Percentiles rank a stretch among this genome's conserved stretches.
These are phyloP conservation scores for Arachis monticola DNA, from an alignment of 331 rosid genomes.

Conservation along the genomic window DNA sequence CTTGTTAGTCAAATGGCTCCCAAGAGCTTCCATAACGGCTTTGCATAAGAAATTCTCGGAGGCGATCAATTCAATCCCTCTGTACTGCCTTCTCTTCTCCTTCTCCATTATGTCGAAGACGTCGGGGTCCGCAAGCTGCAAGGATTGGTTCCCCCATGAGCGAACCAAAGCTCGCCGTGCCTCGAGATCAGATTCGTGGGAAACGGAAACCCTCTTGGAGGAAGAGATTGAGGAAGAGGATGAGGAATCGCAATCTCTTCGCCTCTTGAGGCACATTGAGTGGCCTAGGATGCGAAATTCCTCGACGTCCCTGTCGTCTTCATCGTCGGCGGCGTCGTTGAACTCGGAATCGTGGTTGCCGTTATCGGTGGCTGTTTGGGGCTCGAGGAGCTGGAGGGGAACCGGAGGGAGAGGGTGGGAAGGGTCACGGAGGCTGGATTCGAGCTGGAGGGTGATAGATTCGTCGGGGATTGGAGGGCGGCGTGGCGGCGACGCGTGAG, in stretches of 20 bases:
- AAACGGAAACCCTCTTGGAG: slow-evolving; percentile 44
- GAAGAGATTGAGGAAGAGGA: slow-evolving; percentile 44
- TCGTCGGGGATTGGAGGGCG: slow-evolving; percentile 61
- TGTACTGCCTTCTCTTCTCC: slow-evolving; percentile 62
- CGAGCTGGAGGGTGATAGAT: slow-evolving; percentile 65
- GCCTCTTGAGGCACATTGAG: slow-evolving; percentile 83
- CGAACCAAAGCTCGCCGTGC: slow-evolving; percentile 59
- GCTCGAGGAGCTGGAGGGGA: slow-evolving; percentile 74
- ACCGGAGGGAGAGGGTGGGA: slow-evolving; percentile 49
- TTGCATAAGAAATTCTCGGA: slow-evolving; percentile 83
- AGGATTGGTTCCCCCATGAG: slow-evolving; percentile 68
- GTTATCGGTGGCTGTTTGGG: slow-evolving; percentile 43
- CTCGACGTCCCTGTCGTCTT: slow-evolving; percentile 53
- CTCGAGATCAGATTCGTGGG: slow-evolving; percentile 56
- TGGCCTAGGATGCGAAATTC: slow-evolving; percentile 88
- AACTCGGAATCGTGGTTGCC: slow-evolving; percentile 19
- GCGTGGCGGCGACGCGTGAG: slow-evolving; percentile 65
- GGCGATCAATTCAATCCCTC: slow-evolving; percentile 79
- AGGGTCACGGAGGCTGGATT: slow-evolving; percentile 59
- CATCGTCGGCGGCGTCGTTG: slow-evolving; percentile 38
- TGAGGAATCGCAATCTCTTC: slow-evolving; percentile 65
- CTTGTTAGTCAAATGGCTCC: slow-evolving; percentile 83
- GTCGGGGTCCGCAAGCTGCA: slow-evolving; percentile 68
- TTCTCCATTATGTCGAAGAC: slow-evolving; percentile 68
- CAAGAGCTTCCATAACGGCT: slow-evolving; percentile 85